Base-by-base conservation (phyloP, 306 rosid genomes). In the Inga laurina region DNA sequence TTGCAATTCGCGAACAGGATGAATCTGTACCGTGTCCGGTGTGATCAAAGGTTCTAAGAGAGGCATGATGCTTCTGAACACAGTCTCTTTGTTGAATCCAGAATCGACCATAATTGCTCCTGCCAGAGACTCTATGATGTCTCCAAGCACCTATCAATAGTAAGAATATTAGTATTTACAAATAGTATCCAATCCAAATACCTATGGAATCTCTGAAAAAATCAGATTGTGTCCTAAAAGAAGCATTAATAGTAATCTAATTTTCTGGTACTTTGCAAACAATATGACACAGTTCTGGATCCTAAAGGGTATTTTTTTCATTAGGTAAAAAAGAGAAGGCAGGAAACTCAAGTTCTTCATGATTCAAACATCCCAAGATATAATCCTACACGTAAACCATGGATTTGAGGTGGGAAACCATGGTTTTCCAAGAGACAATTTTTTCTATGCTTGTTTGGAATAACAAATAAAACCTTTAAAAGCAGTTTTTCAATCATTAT, bases 41-140 rank as follows among this genome's bases (percentile, higher is more conserved):
- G 93, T 90, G 18, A 92, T 35, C 35, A 93, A 56, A 9, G 96
- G 96, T 81, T 90, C 90, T 81, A 93, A 85, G 18, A 93, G 92
- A 44, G 90, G 94, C 62, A 76, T 78, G 66, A 93, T 87, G 56
- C 92, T 89, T 77, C 45, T 11, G 66, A 88, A 90, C 30, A 92
- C 92, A 2, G 9, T 43, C 24, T 89, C 89, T 69, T 88, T 84
- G 15, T 86, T 68, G 77, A 85, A 90, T 27, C 91, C 91, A 1
- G 97, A 91, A 73, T 93, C 97, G 19, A 93, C 88, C 70, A 51
- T 82, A 67, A 93, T 88, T 4, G 97, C 97, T 79, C 97, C 97
- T 2, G 91, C 97, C 32, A 93, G 76, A 79, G 97, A 91, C 79
- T 93, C 97, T 0, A 93, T 83, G 45, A 93, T 82, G 86, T 90